Evolutionary conservation across 306 rosid genomes (phyloP).

Genomic region (Chamaecrista fasciculata): DNA sequence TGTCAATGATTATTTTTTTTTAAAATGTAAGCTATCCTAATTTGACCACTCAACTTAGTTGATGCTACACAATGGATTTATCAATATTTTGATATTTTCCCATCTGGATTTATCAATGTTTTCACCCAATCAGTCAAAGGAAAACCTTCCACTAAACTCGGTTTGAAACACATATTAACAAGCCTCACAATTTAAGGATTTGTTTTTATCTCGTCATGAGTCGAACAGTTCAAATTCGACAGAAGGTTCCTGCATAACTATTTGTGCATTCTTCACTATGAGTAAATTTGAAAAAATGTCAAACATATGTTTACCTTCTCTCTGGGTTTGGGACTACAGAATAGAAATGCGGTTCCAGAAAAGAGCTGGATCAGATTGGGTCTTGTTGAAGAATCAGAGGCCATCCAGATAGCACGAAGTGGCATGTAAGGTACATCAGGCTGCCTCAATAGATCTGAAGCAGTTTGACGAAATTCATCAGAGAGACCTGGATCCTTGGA

Average conservation of each 20-base stretch:
- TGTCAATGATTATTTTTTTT: background rate
- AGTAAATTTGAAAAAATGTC: background rate
- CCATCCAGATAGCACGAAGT: slow-evolving; percentile 60
- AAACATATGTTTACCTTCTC: slow-evolving; percentile 53
- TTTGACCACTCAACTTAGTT: background rate
- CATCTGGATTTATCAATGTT: background rate
- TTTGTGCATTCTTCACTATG: background rate
- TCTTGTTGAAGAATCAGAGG: slow-evolving; percentile 41
- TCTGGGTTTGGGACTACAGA: slow-evolving; percentile 76
- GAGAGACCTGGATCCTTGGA: slow-evolving; percentile 49
- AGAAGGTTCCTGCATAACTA: background rate
- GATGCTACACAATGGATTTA: too few relatives aligned
- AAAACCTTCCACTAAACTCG: slow-evolving; percentile 1
- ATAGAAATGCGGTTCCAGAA: slow-evolving; percentile 48
- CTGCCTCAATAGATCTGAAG: slow-evolving; percentile 48
- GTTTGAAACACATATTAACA: background rate
- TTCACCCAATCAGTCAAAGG: background rate
- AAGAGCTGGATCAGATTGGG: slow-evolving; percentile 53
- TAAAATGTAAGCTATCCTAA: background rate
- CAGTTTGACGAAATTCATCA: slow-evolving; percentile 51
- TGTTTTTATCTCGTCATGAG: background rate
- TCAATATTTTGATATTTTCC: background rate
- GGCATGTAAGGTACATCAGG: slow-evolving; percentile 49
- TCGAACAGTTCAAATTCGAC: background rate
- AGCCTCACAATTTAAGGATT: background rate